phyloP scores from a whole-genome alignment of 2,329 filamentous ascomycete genomes.

The Pleoardoris graminearum region DNA sequence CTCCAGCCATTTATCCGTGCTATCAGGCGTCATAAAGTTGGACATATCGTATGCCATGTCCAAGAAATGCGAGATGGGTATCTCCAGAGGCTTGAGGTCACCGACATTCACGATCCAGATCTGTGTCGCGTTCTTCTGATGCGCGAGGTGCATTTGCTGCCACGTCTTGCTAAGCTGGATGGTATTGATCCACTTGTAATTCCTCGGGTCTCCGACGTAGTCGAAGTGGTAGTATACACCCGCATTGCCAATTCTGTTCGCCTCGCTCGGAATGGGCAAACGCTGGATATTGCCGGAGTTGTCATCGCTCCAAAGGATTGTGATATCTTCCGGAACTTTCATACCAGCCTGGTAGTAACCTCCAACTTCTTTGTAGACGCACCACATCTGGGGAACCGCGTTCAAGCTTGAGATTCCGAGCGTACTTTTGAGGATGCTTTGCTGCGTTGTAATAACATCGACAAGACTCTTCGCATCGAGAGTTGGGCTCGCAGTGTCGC shows the following conservation, averaged over 20 bases:
- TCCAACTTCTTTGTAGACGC: conserved; percentile 71
- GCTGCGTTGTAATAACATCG: conserved; percentile 61
- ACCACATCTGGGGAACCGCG: conserved; percentile 67
- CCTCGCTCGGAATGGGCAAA: conserved; percentile 62
- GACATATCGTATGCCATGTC: conserved; percentile 66
- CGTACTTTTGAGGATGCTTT: conserved; percentile 58
- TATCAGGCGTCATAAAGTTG: conserved; percentile 52
- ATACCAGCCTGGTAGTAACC: conserved; percentile 67
- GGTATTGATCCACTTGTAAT: conserved; percentile 63
- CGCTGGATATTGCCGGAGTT: conserved; percentile 67
- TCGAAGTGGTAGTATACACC: conserved; percentile 68
- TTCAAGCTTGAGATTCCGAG: conserved; percentile 53
- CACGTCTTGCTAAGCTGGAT: conserved; percentile 64
- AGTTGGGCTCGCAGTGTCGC: conserved; percentile 58
- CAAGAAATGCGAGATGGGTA: conserved; percentile 63
- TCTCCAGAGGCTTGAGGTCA: conserved; percentile 62
- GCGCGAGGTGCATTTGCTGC: conserved; percentile 65
- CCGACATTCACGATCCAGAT: conserved; percentile 69
- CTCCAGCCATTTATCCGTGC: conserved; percentile 55
- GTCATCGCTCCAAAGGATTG: conserved; percentile 68
- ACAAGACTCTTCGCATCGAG: conserved; percentile 48
- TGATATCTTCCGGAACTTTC: conserved; percentile 64
- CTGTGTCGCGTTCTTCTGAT: conserved; percentile 58
- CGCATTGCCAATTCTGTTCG: conserved; percentile 58
- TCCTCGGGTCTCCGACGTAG: conserved; percentile 61